phyloP scores from a whole-genome alignment of 1,284 basidiomycete species.

The Pascua guehoae region DNA sequence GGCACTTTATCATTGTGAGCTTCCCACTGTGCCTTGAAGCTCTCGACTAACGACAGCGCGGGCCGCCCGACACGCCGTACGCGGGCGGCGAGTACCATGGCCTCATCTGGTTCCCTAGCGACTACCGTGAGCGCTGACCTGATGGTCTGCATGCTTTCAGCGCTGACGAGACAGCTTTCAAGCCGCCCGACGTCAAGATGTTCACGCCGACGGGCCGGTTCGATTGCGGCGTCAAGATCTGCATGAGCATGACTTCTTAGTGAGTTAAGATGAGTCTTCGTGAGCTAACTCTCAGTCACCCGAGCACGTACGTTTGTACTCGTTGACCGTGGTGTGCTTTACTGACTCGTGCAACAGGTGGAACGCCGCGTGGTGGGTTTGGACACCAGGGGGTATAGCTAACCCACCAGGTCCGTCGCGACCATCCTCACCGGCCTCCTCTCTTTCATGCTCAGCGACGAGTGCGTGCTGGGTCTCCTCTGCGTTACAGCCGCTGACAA shows the following conservation, averaged over 20 bases:
- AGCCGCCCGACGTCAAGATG: conserved; percentile 97
- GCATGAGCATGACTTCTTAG: conserved; percentile 94
- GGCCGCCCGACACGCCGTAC: conserved; percentile 87
- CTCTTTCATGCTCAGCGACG: conserved; percentile 93
- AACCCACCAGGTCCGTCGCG: conserved; percentile 37
- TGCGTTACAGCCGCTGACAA: background rate
- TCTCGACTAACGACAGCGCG: conserved; percentile 58
- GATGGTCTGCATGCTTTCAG: too few species aligned
- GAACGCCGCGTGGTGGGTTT: conserved; percentile 46
- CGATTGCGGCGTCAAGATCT: conserved; percentile 89
- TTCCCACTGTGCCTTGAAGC: background rate
- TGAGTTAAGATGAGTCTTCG: conserved; percentile 52
- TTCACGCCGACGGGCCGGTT: conserved; percentile 91
- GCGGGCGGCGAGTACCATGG: conserved; percentile 90
- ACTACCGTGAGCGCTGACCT: conserved; percentile 62
- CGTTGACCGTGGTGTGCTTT: conserved; percentile 3
- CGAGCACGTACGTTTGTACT: conserved; percentile 38
- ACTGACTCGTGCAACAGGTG: conserved; percentile 26
- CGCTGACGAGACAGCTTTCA: conserved; percentile 60
- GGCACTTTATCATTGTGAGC: conserved; percentile 85
- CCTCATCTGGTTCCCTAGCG: conserved; percentile 69
- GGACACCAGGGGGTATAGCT: background rate
- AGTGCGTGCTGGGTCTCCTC: conserved; percentile 51
- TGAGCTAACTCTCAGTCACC: conserved; percentile 34
- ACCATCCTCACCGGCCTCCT: conserved; percentile 84